Conservation (phyloP, 1,284 basidiomycete species). For the Cutaneotrichosporon cavernicola region DNA sequence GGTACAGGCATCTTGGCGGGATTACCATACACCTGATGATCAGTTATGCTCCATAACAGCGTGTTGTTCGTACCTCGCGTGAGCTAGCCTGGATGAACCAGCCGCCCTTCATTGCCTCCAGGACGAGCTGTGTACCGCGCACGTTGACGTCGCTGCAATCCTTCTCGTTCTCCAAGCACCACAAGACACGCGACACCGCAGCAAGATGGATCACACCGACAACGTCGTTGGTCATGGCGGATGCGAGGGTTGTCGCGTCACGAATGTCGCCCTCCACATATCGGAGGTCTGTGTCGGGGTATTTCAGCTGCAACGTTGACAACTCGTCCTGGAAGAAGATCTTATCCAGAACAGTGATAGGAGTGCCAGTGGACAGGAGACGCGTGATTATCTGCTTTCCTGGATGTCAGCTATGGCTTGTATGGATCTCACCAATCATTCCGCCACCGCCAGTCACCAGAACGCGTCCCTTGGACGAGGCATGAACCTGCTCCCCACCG, state of each 20-base stretch:
- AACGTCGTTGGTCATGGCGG: slow-evolving; percentile 32
- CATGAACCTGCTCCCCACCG: slow-evolving; percentile 7
- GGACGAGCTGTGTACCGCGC: slow-evolving; percentile 31
- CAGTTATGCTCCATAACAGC: not conserved
- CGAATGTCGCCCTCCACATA: slow-evolving; percentile 34
- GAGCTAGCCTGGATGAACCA: slow-evolving; percentile 45
- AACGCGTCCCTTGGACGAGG: slow-evolving; percentile 9
- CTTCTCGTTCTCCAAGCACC: slow-evolving; percentile 38
- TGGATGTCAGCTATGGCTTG: slow-evolving; percentile 6
- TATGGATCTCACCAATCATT: slow-evolving; percentile 18
- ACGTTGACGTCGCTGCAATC: slow-evolving; percentile 43
- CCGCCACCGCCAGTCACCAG: slow-evolving; percentile 24
- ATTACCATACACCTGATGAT: slow-evolving; percentile 32
- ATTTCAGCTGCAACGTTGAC: slow-evolving; percentile 18
- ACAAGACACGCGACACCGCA: slow-evolving; percentile 37
- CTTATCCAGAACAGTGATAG: slow-evolving; percentile 31
- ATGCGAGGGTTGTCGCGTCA: slow-evolving; percentile 19
- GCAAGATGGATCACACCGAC: slow-evolving; percentile 41
- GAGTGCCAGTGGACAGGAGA: slow-evolving; percentile 21
- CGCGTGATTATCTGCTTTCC: slow-evolving; percentile 33
- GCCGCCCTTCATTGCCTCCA: slow-evolving; percentile 26
- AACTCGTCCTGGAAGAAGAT: slow-evolving; percentile 33
- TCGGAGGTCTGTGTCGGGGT: slow-evolving; percentile 22
- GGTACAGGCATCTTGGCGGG: slow-evolving; percentile 28
- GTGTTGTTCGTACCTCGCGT: slow-evolving; percentile 22